phyloP scores from a whole-genome alignment of 2,329 filamentous ascomycete species.

The Pyrenochaeta sp. region DNA sequence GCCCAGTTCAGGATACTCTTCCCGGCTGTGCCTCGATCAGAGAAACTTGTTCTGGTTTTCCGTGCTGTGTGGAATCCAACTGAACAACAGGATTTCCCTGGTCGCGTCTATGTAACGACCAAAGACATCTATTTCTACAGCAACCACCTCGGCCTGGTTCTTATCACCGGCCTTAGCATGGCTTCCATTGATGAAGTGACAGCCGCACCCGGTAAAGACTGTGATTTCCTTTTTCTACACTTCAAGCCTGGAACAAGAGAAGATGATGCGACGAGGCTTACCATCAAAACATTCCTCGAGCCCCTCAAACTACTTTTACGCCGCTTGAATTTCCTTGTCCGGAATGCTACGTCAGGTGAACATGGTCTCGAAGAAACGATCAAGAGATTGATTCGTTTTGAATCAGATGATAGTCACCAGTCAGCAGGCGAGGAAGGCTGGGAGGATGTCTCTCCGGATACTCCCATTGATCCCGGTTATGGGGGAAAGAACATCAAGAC shows the following conservation, averaged over 20 bases:
- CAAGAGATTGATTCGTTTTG: constrained; percentile 75
- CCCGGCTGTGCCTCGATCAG: constrained; percentile 75
- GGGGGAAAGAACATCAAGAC: constrained; percentile 61
- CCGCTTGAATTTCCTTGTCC: constrained; percentile 84
- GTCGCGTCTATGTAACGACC: constrained; percentile 86
- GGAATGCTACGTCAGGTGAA: constrained; percentile 76
- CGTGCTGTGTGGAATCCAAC: constrained; percentile 86
- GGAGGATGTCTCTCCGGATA: constrained; percentile 77
- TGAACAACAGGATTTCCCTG: constrained; percentile 78
- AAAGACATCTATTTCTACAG: constrained; percentile 96
- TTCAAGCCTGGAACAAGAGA: constrained; percentile 69
- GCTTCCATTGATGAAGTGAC: constrained; percentile 86
- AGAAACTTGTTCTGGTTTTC: constrained; percentile 91
- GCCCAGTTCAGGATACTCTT: constrained; percentile 94
- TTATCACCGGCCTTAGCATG: constrained; percentile 80
- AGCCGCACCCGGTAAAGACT: constrained; percentile 85
- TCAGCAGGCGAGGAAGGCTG: constrained; percentile 86
- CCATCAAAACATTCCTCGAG: constrained; percentile 92
- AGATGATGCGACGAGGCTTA: constrained; percentile 74
- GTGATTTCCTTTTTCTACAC: constrained; percentile 91
- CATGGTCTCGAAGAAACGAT: constrained; percentile 75
- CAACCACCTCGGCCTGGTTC: constrained; percentile 87
- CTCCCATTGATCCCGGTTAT: constrained; percentile 63
- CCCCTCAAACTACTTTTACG: constrained; percentile 82
- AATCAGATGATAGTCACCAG: constrained; percentile 61